phyloP scores from a whole-genome alignment of 208 protist genomes.

The Leishmania turanica region DNA sequence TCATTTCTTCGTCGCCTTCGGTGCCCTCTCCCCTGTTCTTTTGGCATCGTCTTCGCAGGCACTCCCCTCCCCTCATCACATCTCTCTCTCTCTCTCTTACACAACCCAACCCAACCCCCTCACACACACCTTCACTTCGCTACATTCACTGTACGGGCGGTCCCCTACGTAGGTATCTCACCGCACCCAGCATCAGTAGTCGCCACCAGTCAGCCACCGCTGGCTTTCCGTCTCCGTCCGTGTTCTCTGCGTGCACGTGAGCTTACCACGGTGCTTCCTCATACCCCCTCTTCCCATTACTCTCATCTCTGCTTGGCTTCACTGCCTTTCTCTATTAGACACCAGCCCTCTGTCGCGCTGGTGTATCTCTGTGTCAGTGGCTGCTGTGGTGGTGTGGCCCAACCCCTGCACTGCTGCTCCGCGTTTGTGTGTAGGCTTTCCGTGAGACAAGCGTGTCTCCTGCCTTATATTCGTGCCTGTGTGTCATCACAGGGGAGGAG shows the following conservation, averaged over 20 bases:
- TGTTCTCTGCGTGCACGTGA: background rate
- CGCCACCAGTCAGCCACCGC: background rate
- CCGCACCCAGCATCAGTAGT: background rate
- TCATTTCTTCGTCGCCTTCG: background rate
- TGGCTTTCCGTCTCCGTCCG: background rate
- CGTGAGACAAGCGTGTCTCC: background rate
- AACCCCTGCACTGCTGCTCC: background rate
- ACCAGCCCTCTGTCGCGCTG: background rate
- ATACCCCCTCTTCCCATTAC: background rate
- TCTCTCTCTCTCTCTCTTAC: background rate
- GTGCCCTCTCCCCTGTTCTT: background rate
- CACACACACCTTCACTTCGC: background rate
- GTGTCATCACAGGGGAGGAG: background rate
- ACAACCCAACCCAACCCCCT: no score
- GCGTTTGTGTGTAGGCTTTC: background rate
- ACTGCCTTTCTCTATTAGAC: background rate
- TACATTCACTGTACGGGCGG: background rate
- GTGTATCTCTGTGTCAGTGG: background rate
- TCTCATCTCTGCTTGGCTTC: background rate
- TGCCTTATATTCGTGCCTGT: background rate
- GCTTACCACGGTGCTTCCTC: background rate
- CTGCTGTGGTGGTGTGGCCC: background rate
- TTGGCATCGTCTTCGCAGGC: background rate
- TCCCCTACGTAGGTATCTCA: background rate
- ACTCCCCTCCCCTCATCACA: background rate